Evolutionary conservation across 768 basidiomycete species (phyloP), one percentile per base, ranked within the genome.

Genomic region (Cubamyces lactineus): DNA sequence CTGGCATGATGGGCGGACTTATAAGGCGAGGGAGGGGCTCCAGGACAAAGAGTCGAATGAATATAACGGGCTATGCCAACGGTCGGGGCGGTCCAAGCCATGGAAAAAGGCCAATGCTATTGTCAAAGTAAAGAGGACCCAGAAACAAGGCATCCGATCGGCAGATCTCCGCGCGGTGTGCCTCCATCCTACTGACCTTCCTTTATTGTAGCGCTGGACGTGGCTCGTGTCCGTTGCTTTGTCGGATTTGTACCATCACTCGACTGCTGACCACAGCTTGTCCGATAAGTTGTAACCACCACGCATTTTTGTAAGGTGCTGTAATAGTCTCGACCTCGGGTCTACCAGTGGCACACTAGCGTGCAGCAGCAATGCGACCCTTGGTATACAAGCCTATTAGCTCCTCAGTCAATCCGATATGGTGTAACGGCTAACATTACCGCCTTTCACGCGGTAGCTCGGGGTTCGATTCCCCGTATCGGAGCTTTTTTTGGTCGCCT

Each of bases 401-500:
- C n/a, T n/a, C n/a, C n/a, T n/a, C n/a, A n/a, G n/a, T 12, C 51
- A 40, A 47, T 74, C 73, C 70, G 73, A 71, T 73, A 74, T 74
- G 73, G 73, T 74, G 73, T 74, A 74, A 74, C 71, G 73, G 73
- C 65, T 72, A 74, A 73, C 73, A 73, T 74, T 72, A 67, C 71
- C 72, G 73, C 72, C 73, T 74, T 72, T 74, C 72, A 74, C 73
- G 75, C 72, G 74, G 71, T 73, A 76, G 76, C 73, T 73, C 74
- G 72, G 75, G 75, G 75, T 76, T 76, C 75, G 74, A 76, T 71
- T 76, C 75, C 75, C 74, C 72, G 75, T 73, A 74, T 73, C 74
- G 71, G 72, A 73, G 72, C 62, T 17, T n/a, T 40, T 71, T 66
- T 66, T 64, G 58, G 0, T 24, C 15, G 30, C 17, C 1, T 19